A percentile compares a stretch with the other conserved stretches of the same genome.
phyloP scores from a whole-genome alignment of 1,284 basidiomycete genomes.

The Trametes hirsuta region DNA sequence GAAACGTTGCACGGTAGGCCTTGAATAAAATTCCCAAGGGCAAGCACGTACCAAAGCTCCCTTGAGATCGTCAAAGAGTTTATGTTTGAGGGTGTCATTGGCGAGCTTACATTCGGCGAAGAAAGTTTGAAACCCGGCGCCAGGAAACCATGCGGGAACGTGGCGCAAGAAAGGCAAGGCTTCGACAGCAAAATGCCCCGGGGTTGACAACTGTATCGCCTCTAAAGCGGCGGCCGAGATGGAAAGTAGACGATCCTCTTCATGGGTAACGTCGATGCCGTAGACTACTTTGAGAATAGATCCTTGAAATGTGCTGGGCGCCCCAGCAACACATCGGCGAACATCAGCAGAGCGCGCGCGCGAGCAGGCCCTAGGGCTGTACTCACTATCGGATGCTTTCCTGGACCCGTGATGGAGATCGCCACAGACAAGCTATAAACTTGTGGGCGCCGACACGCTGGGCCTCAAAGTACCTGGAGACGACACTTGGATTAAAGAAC shows the following conservation, averaged over 20 bases:
- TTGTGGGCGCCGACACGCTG: background rate
- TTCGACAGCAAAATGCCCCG: conserved; percentile 10
- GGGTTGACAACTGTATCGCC: background rate
- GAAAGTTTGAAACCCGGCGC: background rate
- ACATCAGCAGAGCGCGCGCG: background rate
- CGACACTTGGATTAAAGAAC: background rate
- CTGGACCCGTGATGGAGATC: background rate
- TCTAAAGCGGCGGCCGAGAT: conserved; percentile 1
- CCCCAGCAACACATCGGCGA: too few relatives aligned
- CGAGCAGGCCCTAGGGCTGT: background rate
- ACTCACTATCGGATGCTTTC: background rate
- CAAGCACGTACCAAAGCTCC: too few relatives aligned
- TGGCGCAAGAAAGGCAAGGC: conserved; percentile 17
- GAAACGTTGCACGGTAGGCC: too few relatives aligned
- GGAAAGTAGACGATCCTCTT: conserved; percentile 5
- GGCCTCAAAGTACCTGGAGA: background rate
- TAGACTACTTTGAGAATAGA: conserved; percentile 13
- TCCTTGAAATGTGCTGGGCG: background rate
- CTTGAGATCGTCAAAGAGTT: background rate
- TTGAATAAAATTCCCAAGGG: too few relatives aligned
- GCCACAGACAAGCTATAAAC: background rate
- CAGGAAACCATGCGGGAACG: background rate
- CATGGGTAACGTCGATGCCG: conserved; percentile 5
- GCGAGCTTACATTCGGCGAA: background rate
- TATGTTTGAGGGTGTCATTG: background rate